These are phyloP conservation scores for Fusarium paranaense DNA, from an alignment of 2,329 filamentous ascomycete genomes.

Conservation along the genomic window DNA sequence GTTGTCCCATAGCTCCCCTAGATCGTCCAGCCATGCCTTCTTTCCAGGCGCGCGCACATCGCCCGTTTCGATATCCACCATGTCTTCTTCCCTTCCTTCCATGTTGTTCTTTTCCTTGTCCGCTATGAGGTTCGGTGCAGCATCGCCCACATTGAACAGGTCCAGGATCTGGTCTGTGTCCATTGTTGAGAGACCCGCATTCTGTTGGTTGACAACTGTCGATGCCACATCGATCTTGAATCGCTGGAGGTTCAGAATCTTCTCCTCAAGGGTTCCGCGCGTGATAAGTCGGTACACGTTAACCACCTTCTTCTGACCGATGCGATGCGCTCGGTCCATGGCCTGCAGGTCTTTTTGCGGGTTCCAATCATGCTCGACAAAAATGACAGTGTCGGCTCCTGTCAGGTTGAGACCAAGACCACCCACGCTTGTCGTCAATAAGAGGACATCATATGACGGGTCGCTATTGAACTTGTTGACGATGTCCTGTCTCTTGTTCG, in stretches of 20 bases:
- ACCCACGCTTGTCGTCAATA: conserved; percentile 95
- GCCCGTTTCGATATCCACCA: conserved; percentile 92
- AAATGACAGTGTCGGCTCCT: conserved; percentile 97
- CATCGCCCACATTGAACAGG: conserved; percentile 90
- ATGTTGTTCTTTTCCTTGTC: conserved; percentile 69
- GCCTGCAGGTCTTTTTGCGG: conserved; percentile 98
- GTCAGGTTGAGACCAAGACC: conserved; percentile 95
- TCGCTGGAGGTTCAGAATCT: conserved; percentile 96
- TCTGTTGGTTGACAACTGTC: conserved; percentile 99
- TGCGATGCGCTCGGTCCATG: conserved; percentile 98
- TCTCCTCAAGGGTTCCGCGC: conserved; percentile 95
- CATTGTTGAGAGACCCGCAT: conserved; percentile 93
- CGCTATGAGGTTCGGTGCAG: conserved; percentile 73
- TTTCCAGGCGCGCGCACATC: conserved; percentile 97
- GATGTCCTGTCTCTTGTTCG: conserved; percentile 93
- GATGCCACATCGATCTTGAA: conserved; percentile 99
- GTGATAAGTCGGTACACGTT: conserved; percentile 99
- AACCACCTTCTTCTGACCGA: conserved; percentile 99
- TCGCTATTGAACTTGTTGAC: conserved; percentile 99
- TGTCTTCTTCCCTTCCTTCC: conserved; percentile 80
- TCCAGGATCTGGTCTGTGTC: conserved; percentile 98
- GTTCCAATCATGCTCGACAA: conserved; percentile 99
- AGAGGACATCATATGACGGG: conserved; percentile 92
- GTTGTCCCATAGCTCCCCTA: conserved; percentile 97
- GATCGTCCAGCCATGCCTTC: conserved; percentile 93